Evolutionary conservation across 768 basidiomycete species (phyloP).

Genomic region (Baorangia bicolor): DNA sequence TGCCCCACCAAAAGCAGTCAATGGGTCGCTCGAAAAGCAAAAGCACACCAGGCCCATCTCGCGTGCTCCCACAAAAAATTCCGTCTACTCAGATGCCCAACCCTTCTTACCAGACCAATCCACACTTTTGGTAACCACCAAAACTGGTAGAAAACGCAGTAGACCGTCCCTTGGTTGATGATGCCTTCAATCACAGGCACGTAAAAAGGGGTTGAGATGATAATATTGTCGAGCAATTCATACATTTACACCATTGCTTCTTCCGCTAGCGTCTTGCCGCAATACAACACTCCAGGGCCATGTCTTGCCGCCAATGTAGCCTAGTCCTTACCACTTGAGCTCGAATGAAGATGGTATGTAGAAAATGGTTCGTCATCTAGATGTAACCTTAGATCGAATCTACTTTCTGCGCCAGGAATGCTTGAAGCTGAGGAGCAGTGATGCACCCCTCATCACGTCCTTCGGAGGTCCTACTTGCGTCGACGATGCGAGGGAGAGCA

Average conservation of each 20-base stretch:
- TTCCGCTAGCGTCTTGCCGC: slow-evolving; percentile 25
- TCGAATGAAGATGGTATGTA: slow-evolving; percentile 26
- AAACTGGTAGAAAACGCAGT: slow-evolving; percentile 33
- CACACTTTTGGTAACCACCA: slow-evolving; percentile 15
- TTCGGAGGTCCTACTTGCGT: slow-evolving; percentile 1
- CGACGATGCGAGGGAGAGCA: slow-evolving; percentile 29
- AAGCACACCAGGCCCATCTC: slow-evolving; percentile 9
- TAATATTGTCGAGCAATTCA: slow-evolving; percentile 27
- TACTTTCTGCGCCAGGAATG: slow-evolving; percentile 30
- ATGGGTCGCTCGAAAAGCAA: slow-evolving; percentile 14
- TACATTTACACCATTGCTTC: slow-evolving; percentile 30
- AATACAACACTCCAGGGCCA: slow-evolving; percentile 23
- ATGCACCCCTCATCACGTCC: slow-evolving; percentile 30
- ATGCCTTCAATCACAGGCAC: slow-evolving; percentile 13
- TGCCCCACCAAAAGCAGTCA: slow-evolving; percentile 12
- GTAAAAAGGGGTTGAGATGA: slow-evolving; percentile 15
- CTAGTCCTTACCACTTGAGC: slow-evolving; percentile 19
- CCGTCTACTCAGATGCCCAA: slow-evolving; percentile 11
- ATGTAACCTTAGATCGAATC: slow-evolving; percentile 19
- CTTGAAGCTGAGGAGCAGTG: slow-evolving; percentile 30
- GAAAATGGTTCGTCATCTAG: slow-evolving; percentile 15
- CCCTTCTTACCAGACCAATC: slow-evolving; percentile 11
- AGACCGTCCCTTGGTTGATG: slow-evolving; percentile 31
- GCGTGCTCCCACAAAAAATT: slow-evolving; percentile 23
- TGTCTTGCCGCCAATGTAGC: slow-evolving; percentile 30